These are phyloP conservation scores for Termitomyces sp. DNA, from an alignment of 768 basidiomycete species.

Conservation along the genomic window DNA sequence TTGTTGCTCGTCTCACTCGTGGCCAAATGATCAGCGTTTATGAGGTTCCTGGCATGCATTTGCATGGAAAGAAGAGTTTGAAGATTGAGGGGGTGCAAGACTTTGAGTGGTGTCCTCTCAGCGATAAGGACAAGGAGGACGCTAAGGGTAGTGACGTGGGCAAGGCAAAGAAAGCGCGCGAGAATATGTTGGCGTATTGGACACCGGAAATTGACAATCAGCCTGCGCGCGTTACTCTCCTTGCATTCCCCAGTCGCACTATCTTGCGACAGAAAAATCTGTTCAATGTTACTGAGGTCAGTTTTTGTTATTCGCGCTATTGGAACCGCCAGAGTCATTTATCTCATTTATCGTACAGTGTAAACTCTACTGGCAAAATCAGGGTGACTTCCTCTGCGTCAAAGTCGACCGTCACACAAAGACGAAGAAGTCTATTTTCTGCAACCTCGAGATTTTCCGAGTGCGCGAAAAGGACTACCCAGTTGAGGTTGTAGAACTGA, in stretches of 20 bases:
- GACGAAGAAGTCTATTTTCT: constrained; percentile 97
- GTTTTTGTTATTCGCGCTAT: constrained; percentile 17
- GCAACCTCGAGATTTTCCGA: constrained; percentile 97
- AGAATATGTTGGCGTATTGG: constrained; percentile 97
- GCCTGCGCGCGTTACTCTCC: constrained; percentile 92
- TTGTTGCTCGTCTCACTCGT: constrained; percentile 81
- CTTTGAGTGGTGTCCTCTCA: constrained; percentile 97
- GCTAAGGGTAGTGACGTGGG: constrained; percentile 28
- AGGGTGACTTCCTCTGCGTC: constrained; percentile 97
- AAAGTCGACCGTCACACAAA: constrained; percentile 99
- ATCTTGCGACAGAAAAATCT: constrained; percentile 92
- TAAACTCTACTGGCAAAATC: constrained; percentile 97
- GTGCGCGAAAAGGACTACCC: constrained; percentile 97
- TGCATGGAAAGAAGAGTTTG: constrained; percentile 93
- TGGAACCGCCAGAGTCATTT: constrained; percentile 1
- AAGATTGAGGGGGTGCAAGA: constrained; percentile 97
- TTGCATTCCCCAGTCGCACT: constrained; percentile 80
- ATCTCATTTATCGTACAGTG: constrained; percentile 48
- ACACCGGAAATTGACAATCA: constrained; percentile 95
- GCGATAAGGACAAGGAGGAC: constrained; percentile 84
- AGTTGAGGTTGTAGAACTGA: constrained; percentile 95
- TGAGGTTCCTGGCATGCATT: constrained; percentile 89
- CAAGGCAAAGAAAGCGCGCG: constrained; percentile 63
- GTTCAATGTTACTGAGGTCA: constrained; percentile 94
- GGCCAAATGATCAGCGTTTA: constrained; percentile 95